Percentiles rank a stretch among this genome's conserved stretches.
Conservation (phyloP, 2,329 filamentous ascomycete species). For the Blumeriella jaapii region DNA sequence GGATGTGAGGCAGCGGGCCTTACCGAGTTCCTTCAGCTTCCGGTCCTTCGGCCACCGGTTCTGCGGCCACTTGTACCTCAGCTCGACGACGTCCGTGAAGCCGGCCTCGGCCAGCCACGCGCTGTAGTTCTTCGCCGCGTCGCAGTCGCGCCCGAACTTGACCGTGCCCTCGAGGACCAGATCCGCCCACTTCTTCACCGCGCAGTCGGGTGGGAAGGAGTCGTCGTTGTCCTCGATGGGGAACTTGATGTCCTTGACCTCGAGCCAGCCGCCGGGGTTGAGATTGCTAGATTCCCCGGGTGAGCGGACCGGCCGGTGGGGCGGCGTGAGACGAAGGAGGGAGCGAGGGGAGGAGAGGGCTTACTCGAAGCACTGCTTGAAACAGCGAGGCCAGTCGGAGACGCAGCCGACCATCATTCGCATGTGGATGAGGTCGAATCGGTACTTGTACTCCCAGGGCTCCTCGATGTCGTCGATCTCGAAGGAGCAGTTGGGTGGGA, state of each 20-base stretch:
- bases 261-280: not conserved
- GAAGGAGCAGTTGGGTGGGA: constrained; percentile 43
- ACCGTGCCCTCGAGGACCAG: not conserved
- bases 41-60: constrained; percentile 37
- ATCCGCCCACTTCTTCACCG: not conserved
- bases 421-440: constrained; percentile 48
- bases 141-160: constrained; percentile 1
- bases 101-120: constrained; percentile 28
- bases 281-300: not conserved
- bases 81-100: constrained; percentile 31
- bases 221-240: constrained; percentile 18
- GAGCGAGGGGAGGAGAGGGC: not conserved
- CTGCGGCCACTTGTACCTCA: constrained; percentile 34
- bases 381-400: constrained; percentile 5
- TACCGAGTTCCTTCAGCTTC: constrained; percentile 33
- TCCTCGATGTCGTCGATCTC: constrained; percentile 47
- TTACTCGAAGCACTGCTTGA: constrained; percentile 6
- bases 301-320: not conserved
- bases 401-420: constrained; percentile 26
- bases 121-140: constrained; percentile 18
- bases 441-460: constrained; percentile 41
- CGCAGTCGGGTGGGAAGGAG: not conserved
- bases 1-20: not conserved
- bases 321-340: not conserved
- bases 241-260: not conserved